phyloP scores from a whole-genome alignment of 495 filamentous ascomycete species.

The Barbatosphaeria neglecta region DNA sequence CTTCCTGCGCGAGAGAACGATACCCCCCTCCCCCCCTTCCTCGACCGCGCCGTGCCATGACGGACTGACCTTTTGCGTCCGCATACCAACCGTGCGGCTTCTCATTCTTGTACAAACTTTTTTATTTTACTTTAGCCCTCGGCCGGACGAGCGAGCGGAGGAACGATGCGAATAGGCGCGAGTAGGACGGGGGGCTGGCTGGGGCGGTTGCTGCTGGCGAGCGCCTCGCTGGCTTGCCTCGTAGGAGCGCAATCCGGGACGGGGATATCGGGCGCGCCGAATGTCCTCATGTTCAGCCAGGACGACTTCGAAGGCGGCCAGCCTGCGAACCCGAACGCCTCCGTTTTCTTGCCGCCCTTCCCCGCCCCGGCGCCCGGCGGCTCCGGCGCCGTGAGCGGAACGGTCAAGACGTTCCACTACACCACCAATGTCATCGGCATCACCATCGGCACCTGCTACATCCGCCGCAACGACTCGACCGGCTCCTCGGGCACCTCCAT shows the following conservation, averaged over 20 bases:
- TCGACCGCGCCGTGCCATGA: too few species aligned
- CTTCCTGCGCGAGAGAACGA: too few species aligned
- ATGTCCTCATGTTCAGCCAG: neutral
- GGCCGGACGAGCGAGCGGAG: too few species aligned
- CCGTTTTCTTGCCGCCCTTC: neutral
- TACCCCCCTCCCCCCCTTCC: too few species aligned
- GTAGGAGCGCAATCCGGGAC: neutral
- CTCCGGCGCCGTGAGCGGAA: neutral
- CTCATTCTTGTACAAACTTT: neutral
- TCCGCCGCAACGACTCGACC: neutral
- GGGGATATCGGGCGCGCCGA: neutral
- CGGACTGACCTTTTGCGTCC: too few species aligned
- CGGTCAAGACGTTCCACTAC: neutral
- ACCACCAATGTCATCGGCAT: neutral
- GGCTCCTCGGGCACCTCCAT: neutral
- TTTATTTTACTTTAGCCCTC: neutral
- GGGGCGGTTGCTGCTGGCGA: neutral
- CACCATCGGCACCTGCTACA: neutral
- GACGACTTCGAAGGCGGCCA: neutral
- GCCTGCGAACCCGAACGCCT: neutral
- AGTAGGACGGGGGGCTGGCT: neutral
- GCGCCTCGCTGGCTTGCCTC: neutral
- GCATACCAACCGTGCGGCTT: too few species aligned
- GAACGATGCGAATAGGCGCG: neutral
- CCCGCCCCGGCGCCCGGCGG: neutral